Evolutionary conservation across 345 rosid species (phyloP), one percentile per base, ranked within the genome.

Genomic region (Trapa bicornis): DNA sequence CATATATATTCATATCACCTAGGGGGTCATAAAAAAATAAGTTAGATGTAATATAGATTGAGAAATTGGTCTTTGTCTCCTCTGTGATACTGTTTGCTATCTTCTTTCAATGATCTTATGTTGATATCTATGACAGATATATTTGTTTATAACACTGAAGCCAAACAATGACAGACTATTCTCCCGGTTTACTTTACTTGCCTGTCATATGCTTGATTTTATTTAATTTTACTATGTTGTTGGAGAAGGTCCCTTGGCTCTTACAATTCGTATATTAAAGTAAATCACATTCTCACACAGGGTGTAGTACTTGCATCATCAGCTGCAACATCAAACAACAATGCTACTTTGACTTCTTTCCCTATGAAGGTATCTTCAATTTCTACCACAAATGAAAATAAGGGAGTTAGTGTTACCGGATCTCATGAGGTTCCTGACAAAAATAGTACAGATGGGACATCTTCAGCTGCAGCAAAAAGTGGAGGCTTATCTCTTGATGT

Each of bases 391-490:
- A 88, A 87, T 94, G 96, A 94, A 91, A 94, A 94, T 91, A 91
- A 82, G 90, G 98, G 89, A 86, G 91, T 86, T 87, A 90, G 91
- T 94, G 78, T 87, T 87, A 80, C 85, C 93, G 81, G 97, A 78
- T 88, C 95, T 93, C 96, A 93, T 90, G 96, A 88, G 98, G 98
- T 93, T 93, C 88, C 83, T 90, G 98, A 96, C 88, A 91, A 87
- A 80, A 87, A 94, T 85, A 93, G 98, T 93, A 93, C 98, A 90
- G 97, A 91, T 93, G 96, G 92, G 80, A 48, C 87, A 72, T 74
- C 93, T 43, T 77, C 94, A 70, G 72, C 79, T 61, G 89, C 91
- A 79, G 96, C 91, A 67, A 87, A 85, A 83, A 81, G 79, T 81
- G 86, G 83, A 75, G 86, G 74, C 68, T 78, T 86, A 67, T 88